phyloP scores from a whole-genome alignment of 2,329 filamentous ascomycete genomes.

The Davidsoniella neocaledoniae region DNA sequence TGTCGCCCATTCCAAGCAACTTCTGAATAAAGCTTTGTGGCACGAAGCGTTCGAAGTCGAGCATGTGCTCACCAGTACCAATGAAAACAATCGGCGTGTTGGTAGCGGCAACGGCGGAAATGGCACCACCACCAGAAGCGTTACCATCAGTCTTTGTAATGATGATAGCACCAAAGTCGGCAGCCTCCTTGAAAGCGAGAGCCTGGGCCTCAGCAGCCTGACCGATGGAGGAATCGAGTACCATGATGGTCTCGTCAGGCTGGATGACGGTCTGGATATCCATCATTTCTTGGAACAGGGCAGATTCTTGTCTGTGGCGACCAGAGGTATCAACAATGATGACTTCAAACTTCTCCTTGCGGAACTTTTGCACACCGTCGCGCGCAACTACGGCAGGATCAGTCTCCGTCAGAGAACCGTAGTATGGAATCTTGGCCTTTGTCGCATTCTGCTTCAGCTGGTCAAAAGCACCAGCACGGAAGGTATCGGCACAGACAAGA shows the following conservation, averaged over 20 bases:
- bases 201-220: constrained; percentile 91
- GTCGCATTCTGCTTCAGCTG: constrained; percentile 98
- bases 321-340: constrained; percentile 98
- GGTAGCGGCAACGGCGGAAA: constrained; percentile 91
- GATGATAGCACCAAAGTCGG: constrained; percentile 94
- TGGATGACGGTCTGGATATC: constrained; percentile 79
- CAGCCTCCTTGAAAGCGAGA: constrained; percentile 91
- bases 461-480: constrained; percentile 94
- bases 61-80: constrained; percentile 91
- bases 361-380: constrained; percentile 98
- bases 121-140: constrained; percentile 87
- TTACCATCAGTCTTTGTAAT: constrained; percentile 98
- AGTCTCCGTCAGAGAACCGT: constrained; percentile 87
- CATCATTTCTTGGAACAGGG: constrained; percentile 92
- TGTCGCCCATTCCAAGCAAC: constrained; percentile 91
- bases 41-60: constrained; percentile 84
- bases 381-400: constrained; percentile 84
- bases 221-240: constrained; percentile 89
- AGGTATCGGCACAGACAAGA: constrained; percentile 93
- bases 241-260: constrained; percentile 96
- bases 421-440: constrained; percentile 98
- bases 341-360: constrained; percentile 94
- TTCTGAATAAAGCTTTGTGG: constrained; percentile 90
- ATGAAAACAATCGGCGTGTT: constrained; percentile 96
- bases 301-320: constrained; percentile 84